phyloP scores from a whole-genome alignment of 352 stramenopile genomes.

The Bremia lactucae region DNA sequence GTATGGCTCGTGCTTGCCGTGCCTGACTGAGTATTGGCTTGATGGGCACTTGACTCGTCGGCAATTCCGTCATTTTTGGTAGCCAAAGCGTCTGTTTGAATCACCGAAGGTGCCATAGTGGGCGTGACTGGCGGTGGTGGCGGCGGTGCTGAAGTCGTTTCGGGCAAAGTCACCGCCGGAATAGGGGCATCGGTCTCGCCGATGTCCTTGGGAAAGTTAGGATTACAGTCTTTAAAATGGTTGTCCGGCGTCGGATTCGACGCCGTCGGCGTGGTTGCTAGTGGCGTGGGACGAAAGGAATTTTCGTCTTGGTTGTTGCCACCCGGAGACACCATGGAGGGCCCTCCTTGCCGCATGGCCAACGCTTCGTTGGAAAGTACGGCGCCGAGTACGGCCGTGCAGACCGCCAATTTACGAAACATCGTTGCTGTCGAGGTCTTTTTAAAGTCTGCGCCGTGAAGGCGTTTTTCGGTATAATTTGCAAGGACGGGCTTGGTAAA shows the following conservation, averaged over 20 bases:
- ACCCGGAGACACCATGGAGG: slow-evolving; percentile 6
- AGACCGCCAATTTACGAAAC: slow-evolving; percentile 30
- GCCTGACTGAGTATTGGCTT: slow-evolving; percentile 22
- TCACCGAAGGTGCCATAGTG: slow-evolving; percentile 5
- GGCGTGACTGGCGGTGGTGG: not conserved
- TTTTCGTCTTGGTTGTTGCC: slow-evolving; percentile 16
- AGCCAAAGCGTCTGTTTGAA: slow-evolving; percentile 6
- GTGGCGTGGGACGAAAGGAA: not conserved
- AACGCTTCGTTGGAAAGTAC: slow-evolving; percentile 28
- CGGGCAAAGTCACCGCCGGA: slow-evolving; percentile 3
- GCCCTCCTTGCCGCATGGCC: slow-evolving; percentile 12
- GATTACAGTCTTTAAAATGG: slow-evolving; percentile 23
- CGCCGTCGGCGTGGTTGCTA: not conserved
- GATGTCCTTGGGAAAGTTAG: slow-evolving; percentile 22
- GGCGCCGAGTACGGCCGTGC: slow-evolving; percentile 28
- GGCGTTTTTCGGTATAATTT: slow-evolving; percentile 4
- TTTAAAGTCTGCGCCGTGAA: slow-evolving; percentile 20
- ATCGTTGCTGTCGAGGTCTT: slow-evolving; percentile 28
- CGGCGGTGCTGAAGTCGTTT: slow-evolving; percentile 5
- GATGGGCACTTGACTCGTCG: slow-evolving; percentile 14
- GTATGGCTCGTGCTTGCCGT: not conserved
- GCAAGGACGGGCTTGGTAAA: slow-evolving; percentile 16
- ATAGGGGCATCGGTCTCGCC: slow-evolving; percentile 3
- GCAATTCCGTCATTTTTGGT: slow-evolving; percentile 8
- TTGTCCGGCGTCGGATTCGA: slow-evolving; percentile 3